These are phyloP conservation scores for Aspergillus sergii DNA, from an alignment of 2,329 filamentous ascomycete species.

Conservation along the genomic window DNA sequence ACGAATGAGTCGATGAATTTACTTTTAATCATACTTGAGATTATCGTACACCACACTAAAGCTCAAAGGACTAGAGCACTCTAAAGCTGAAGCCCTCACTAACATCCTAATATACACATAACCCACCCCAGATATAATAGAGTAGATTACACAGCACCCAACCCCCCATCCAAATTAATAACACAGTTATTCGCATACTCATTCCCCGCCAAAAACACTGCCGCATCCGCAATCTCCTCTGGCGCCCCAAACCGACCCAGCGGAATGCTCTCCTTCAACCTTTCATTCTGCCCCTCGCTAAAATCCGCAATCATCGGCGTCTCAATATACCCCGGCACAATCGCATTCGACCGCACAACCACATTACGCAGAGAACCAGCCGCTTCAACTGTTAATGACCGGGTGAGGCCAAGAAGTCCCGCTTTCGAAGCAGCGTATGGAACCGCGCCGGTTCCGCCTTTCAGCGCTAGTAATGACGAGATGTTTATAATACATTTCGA, in stretches of 20 bases:
- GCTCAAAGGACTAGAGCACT: neutral
- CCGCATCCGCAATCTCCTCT: constrained; percentile 79
- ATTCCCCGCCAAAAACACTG: constrained; percentile 75
- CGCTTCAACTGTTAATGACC: constrained; percentile 38
- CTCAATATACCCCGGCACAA: constrained; percentile 80
- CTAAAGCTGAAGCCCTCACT: neutral
- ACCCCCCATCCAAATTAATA: constrained; percentile 80
- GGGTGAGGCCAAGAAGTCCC: constrained; percentile 66
- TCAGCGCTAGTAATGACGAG: constrained; percentile 71
- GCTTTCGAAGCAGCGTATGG: constrained; percentile 81
- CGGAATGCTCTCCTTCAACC: constrained; percentile 59
- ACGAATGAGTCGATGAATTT: neutral
- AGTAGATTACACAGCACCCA: constrained; percentile 63
- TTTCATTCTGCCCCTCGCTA: constrained; percentile 34
- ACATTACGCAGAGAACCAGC: constrained; percentile 59
- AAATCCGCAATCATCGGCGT: constrained; percentile 73
- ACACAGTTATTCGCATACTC: constrained; percentile 85
- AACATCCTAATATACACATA: neutral
- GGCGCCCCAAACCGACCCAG: constrained; percentile 66
- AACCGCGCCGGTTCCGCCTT: constrained; percentile 69
- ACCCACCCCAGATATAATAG: neutral
- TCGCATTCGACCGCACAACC: constrained; percentile 74
- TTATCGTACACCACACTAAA: neutral
- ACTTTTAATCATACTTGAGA: neutral
- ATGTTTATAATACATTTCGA: constrained; percentile 82